A percentile compares a stretch with the other conserved stretches of the same genome.
These are phyloP conservation scores for Lactarius sp. DNA, from an alignment of 768 basidiomycete genomes.

Conservation along the genomic window DNA sequence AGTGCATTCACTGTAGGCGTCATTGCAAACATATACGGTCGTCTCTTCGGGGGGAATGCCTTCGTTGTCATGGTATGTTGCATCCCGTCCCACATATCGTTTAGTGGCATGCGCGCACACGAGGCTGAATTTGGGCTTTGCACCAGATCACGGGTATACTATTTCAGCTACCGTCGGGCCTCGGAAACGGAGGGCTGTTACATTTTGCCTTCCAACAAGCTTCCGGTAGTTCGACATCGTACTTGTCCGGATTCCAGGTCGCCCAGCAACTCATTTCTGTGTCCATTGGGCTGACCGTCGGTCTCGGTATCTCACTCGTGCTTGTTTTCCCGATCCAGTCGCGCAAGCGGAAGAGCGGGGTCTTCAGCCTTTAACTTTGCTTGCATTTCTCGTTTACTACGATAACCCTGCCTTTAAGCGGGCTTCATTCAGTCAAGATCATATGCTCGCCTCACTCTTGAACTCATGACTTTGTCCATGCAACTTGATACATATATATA, in stretches of 20 bases:
- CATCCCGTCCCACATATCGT: neutral
- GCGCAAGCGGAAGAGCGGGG: slow-evolving; percentile 49
- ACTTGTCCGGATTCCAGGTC: slow-evolving; percentile 66
- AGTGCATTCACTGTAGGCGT: slow-evolving; percentile 79
- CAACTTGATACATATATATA: too few relatives aligned
- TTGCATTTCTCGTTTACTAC: neutral
- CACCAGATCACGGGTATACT: slow-evolving; percentile 66
- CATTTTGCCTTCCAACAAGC: slow-evolving; percentile 57
- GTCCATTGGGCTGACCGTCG: slow-evolving; percentile 75
- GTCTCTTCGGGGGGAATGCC: slow-evolving; percentile 65
- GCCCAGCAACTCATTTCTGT: slow-evolving; percentile 74
- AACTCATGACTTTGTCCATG: too few relatives aligned
- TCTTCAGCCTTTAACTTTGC: slow-evolving; percentile 52
- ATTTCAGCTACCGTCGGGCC: slow-evolving; percentile 80
- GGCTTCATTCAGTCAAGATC: too few relatives aligned
- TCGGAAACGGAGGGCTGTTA: slow-evolving; percentile 75
- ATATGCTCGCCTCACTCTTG: too few relatives aligned
- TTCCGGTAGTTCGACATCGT: slow-evolving; percentile 47
- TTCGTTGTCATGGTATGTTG: slow-evolving; percentile 73
- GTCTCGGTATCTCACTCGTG: slow-evolving; percentile 64
- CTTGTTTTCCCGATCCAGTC: slow-evolving; percentile 62
- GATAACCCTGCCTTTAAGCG: too few relatives aligned
- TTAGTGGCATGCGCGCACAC: neutral
- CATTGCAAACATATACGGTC: slow-evolving; percentile 71
- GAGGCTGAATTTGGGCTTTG: neutral